phyloP scores from a whole-genome alignment of 768 basidiomycete genomes.

The Suillus hirtellus region DNA sequence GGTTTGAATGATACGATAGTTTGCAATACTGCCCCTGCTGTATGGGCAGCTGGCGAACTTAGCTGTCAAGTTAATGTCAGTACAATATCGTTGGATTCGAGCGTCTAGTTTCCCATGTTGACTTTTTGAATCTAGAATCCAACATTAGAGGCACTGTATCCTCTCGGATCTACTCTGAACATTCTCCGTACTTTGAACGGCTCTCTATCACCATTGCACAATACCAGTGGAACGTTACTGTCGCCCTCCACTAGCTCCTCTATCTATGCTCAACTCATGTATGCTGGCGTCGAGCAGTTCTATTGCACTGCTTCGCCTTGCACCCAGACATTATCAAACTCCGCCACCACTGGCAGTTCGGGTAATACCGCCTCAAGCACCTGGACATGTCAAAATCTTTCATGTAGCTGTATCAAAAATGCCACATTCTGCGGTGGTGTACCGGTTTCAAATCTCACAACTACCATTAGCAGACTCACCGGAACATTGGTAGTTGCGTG shows the following conservation, averaged over 20 bases:
- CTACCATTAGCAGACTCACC: conserved; percentile 60
- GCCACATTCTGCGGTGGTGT: conserved; percentile 76
- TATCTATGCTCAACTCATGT: conserved; percentile 72
- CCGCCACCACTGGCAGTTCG: conserved; percentile 29
- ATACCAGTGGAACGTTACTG: conserved; percentile 26
- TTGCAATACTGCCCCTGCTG: conserved; percentile 68
- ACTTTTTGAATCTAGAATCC: conserved; percentile 59
- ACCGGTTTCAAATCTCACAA: conserved; percentile 48
- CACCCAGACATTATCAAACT: conserved; percentile 49
- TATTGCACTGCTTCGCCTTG: conserved; percentile 77
- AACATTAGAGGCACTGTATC: conserved; percentile 75
- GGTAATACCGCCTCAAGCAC: conserved; percentile 42
- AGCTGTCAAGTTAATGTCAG: conserved; percentile 81
- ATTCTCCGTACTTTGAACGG: conserved; percentile 77
- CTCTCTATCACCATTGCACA: conserved; percentile 58
- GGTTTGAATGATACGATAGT: conserved; percentile 64
- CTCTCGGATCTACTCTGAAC: conserved; percentile 69
- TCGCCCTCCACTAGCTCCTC: conserved; percentile 56
- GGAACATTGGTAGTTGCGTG: conserved; percentile 75
- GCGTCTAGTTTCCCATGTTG: background rate
- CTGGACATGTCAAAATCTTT: conserved; percentile 74
- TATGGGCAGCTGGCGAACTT: conserved; percentile 81
- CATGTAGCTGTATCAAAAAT: conserved; percentile 69
- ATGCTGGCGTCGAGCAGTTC: conserved; percentile 86
- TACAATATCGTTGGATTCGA: conserved; percentile 16